These are phyloP conservation scores for Macrolepiota dolichaula DNA, from an alignment of 768 basidiomycete species.

Conservation along the genomic window DNA sequence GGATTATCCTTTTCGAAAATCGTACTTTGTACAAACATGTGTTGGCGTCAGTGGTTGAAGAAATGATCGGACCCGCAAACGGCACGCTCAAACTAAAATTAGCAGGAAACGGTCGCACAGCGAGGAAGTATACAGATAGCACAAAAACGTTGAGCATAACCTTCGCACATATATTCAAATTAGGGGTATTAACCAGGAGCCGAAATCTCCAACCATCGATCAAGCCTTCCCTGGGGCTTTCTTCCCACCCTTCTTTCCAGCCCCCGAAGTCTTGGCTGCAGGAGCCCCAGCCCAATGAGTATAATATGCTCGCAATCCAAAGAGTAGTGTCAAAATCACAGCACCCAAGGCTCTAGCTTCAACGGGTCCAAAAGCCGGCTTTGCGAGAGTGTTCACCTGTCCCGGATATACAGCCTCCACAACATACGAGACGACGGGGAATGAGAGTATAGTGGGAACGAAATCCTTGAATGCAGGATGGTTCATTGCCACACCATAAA, in stretches of 20 bases:
- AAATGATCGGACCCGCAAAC: too few relatives aligned
- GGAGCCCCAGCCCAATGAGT: constrained; percentile 5
- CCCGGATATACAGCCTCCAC: not conserved
- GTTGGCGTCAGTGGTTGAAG: too few relatives aligned
- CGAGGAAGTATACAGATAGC: too few relatives aligned
- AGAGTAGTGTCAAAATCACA: not conserved
- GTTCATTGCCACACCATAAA: constrained; percentile 7
- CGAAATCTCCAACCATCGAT: not conserved
- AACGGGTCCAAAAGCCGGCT: not conserved
- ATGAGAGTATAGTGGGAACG: not conserved
- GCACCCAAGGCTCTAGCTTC: constrained; percentile 5
- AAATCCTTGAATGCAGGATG: constrained; percentile 2
- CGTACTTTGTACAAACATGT: too few relatives aligned
- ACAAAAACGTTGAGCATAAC: too few relatives aligned
- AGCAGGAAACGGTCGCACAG: too few relatives aligned
- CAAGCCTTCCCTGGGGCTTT: constrained; percentile 4
- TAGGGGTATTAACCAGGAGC: not conserved
- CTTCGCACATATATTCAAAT: not conserved
- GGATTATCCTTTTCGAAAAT: too few relatives aligned
- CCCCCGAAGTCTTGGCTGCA: not conserved
- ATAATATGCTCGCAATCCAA: constrained; percentile 8
- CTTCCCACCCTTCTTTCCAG: not conserved
- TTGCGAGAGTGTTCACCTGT: not conserved
- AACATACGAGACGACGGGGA: not conserved
- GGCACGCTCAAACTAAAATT: too few relatives aligned